These are phyloP conservation scores for Pichia scutulata DNA, from an alignment of 805 yeast species.

Conservation along the genomic window DNA sequence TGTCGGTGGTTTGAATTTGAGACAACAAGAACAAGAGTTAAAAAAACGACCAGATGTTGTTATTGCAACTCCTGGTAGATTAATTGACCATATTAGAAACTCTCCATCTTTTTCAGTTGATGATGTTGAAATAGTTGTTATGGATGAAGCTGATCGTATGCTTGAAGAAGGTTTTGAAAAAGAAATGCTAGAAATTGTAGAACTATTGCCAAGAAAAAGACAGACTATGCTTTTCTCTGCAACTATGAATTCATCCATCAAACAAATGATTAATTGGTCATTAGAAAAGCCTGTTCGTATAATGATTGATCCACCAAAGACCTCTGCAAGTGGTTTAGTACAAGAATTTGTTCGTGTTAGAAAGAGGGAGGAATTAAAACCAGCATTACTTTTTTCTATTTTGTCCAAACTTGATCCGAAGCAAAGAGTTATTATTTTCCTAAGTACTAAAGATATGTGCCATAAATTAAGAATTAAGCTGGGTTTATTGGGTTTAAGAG, in stretches of 20 bases:
- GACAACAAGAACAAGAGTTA: conserved; percentile 93
- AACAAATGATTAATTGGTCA: conserved; percentile 79
- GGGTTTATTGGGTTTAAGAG: conserved; percentile 69
- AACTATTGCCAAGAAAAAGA: conserved; percentile 80
- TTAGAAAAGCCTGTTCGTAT: conserved; percentile 86
- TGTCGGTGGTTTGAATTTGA: conserved; percentile 93
- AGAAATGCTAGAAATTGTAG: conserved; percentile 84
- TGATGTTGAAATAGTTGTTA: conserved; percentile 80
- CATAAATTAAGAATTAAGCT: conserved; percentile 73
- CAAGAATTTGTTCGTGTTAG: conserved; percentile 95
- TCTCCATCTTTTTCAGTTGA: conserved; percentile 91
- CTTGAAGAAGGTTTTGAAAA: conserved; percentile 97
- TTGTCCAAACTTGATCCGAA: conserved; percentile 58
- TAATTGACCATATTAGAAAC: conserved; percentile 93
- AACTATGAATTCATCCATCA: conserved; percentile 92
- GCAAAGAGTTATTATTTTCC: conserved; percentile 80
- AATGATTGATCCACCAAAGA: conserved; percentile 94
- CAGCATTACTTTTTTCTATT: conserved; percentile 71
- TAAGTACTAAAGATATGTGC: conserved; percentile 84
- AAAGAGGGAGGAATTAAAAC: conserved; percentile 76
- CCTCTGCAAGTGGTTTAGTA: conserved; percentile 80
- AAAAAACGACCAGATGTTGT: conserved; percentile 92
- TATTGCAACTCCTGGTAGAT: conserved; percentile 97
- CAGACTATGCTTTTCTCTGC: conserved; percentile 95
- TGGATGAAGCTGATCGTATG: conserved; percentile 99